Base-by-base conservation (phyloP, 2,329 filamentous ascomycete genomes). In the Phoma sp. region DNA sequence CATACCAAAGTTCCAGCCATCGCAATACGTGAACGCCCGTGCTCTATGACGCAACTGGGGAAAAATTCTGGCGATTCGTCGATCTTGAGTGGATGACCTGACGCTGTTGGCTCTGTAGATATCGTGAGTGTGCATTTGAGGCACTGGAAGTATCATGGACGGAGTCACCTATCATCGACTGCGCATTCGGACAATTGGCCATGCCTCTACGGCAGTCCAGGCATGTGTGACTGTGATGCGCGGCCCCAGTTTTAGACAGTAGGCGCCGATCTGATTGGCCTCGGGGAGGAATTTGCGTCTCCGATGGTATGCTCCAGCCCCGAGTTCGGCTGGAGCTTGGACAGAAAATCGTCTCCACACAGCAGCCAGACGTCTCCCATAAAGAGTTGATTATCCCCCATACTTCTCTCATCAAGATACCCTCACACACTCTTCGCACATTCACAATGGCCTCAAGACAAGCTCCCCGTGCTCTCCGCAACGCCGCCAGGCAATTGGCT, bases 371-470 rank as follows among this genome's bases (percentile, higher is more conserved):
- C 32, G 54, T 42, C 46, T 47, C 49, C 49, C 57, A 62, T 72
- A 67, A 67, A 71, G 72, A 66, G 57, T 60, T 42, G 47, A 28
- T 42, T 52, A 60, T 60, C 57, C 62, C 62, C 63, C 62, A 50
- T 54, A 53, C 36, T 49, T 39, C 57, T 62, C 48, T 53, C 51
- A 53, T 49, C 64, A 70, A 71, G 65, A 71, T 67, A 68, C 65
- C 67, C 65, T 64, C 77, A 83, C 53, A 53, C 34, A 45, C 45
- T 56, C 42, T 53, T 60, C 65, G 69, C 61, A 68, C 62, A 64
- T 64, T 78, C 78, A 85, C 77, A 81, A 93, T 93, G 90, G 89
- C 90, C 77, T 90, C 90, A 72, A 84, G 89, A 80, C 86, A 81
- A 83, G 92, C 82, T 84, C 78, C 78, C 75, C 80, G 83, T 77